Base-by-base conservation (phyloP, 306 rosid species). In the Urtica urens region DNA sequence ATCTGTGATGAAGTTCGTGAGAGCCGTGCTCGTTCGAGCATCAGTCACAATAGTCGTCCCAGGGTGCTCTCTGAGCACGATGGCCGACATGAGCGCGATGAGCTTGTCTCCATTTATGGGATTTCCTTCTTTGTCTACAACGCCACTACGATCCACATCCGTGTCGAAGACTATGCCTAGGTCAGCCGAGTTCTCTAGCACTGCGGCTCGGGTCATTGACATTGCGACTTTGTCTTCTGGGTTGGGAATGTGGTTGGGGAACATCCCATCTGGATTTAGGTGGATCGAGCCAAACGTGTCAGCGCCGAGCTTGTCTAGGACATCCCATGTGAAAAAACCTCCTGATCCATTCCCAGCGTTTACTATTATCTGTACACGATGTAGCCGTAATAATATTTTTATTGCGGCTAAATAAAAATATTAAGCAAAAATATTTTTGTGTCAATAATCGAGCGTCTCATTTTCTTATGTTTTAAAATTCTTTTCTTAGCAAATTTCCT, bases 301-400 rank as follows among this genome's bases (percentile, higher is more conserved):
- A 16, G 95, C 95, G 6, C 96, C 93, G 5, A 88, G 88, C 53
- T 81, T 78, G 77, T 83, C 96, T n/a, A 88, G 60, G 1, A 83
- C 95, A 47, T 74, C 79, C 78, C 81, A 88, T 15, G 95, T 83
- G 70, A 88, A 83, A 71, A 88, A 88, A 6, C 95, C 96, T 53
- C 95, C 95, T 2, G 95, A 83, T 22, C 97, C 97, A 14, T 88
- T 83, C 35, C 97, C 97, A 13, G 97, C 93, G 51, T 83, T 88
- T 20, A 83, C 97, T 65, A 83, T 63, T 65, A 88, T 84, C 95
- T 88, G 78, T 56, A 46, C n/a, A n/a, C n/a, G n/a, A n/a, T n/a
- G n/a, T n/a, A n/a, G n/a, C n/a, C n/a, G n/a, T n/a, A n/a, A n/a
- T n/a, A n/a, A n/a, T n/a, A n/a, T n/a, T n/a, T n/a, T n/a, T n/a